Evolutionary conservation across 108 stramenopile species (phyloP).

Genomic region (Discostella pseudostelligera): DNA sequence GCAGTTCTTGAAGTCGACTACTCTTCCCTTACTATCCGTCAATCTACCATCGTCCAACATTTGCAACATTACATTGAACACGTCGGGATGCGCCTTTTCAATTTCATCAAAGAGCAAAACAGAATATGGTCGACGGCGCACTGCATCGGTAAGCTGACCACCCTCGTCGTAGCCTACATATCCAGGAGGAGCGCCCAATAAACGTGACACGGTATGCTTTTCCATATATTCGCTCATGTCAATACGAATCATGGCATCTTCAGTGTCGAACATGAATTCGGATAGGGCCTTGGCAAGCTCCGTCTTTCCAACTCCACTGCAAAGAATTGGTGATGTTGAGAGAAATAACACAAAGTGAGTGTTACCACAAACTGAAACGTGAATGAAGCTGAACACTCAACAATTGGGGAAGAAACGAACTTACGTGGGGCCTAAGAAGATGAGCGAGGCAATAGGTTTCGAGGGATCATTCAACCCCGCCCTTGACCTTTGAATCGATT

Average conservation of each 20-base stretch:
- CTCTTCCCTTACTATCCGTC: constrained; percentile 95
- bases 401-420: neutral
- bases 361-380: no score
- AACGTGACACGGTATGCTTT: constrained; percentile 88
- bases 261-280: constrained; percentile 90
- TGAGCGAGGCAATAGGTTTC: constrained; percentile 88
- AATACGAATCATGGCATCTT: constrained; percentile 90
- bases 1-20: constrained; percentile 95
- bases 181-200: constrained; percentile 95
- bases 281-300: constrained; percentile 92
- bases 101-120: constrained; percentile 98
- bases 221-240: constrained; percentile 99
- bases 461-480: constrained; percentile 89
- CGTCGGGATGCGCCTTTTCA: constrained; percentile 99
- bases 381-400: no score
- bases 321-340: neutral
- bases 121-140: constrained; percentile 94
- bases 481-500: constrained; percentile 88
- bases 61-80: constrained; percentile 97
- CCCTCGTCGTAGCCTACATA: constrained; percentile 99
- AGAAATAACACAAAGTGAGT: neutral
- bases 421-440: constrained; percentile 92
- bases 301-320: constrained; percentile 78
- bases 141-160: constrained; percentile 98
- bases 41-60: constrained; percentile 97